These are phyloP conservation scores for Nakaseomyces glabratus DNA, from an alignment of 1,139 yeast genomes.

Conservation along the genomic window DNA sequence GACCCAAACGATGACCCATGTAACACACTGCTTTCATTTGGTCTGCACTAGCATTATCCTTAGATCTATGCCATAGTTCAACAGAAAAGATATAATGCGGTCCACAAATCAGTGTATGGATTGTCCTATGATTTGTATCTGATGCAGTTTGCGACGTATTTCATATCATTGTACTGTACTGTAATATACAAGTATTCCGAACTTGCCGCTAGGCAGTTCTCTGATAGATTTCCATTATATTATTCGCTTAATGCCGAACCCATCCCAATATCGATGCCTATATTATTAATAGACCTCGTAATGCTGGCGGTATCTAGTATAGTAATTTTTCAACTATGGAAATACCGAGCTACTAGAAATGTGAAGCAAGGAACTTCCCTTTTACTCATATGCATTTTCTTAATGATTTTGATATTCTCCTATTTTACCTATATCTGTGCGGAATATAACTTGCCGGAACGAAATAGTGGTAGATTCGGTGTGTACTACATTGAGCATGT, in stretches of 20 bases:
- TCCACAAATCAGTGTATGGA: conserved; percentile 29
- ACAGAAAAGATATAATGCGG: conserved; percentile 23
- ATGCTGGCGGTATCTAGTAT: conserved; percentile 9
- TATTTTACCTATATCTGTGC: conserved; percentile 21
- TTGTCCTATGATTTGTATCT: conserved; percentile 27
- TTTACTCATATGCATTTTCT: conserved; percentile 10
- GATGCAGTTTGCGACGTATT: conserved; percentile 14
- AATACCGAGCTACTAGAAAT: conserved; percentile 22
- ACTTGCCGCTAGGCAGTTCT: conserved; percentile 15
- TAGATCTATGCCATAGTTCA: conserved; percentile 20
- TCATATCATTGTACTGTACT: conserved; percentile 18
- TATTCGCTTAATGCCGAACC: conserved; percentile 13
- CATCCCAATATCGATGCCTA: conserved; percentile 18
- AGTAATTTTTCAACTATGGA: conserved; percentile 18
- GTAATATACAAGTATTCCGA: conserved; percentile 22
- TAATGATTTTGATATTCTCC: conserved; percentile 11
- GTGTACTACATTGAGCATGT: conserved; percentile 30
- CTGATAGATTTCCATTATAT: conserved; percentile 24
- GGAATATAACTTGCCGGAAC: conserved; percentile 13
- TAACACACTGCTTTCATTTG: no score
- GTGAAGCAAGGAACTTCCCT: conserved; percentile 26
- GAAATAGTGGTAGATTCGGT: conserved; percentile 26
- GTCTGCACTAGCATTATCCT: no score
- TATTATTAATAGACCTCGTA: conserved; percentile 14
- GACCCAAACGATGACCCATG: no score